A percentile compares a stretch with the other conserved stretches of the same genome.
These are phyloP conservation scores for Phyllachora maydis DNA, from an alignment of 2,329 filamentous ascomycete species.

Conservation along the genomic window DNA sequence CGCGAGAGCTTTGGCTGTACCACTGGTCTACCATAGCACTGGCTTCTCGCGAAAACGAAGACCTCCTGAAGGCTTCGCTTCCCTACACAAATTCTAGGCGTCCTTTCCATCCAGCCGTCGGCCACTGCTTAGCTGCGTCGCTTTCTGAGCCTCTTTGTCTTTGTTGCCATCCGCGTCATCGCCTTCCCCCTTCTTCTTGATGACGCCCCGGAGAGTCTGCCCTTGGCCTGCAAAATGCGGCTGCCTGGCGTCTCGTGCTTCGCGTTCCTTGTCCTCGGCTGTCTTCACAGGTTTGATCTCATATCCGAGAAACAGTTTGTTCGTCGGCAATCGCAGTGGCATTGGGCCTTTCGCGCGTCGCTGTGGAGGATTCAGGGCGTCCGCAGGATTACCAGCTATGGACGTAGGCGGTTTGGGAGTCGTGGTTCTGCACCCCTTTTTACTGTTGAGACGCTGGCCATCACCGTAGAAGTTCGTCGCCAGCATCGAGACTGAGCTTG, in stretches of 20 bases:
- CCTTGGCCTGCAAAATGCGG: slow-evolving; percentile 73
- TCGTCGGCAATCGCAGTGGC: slow-evolving; percentile 63
- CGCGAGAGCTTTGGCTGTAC: slow-evolving; percentile 68
- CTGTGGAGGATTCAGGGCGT: slow-evolving; percentile 13
- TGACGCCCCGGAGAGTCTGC: slow-evolving; percentile 50
- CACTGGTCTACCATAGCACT: slow-evolving; percentile 65
- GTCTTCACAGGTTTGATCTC: slow-evolving; percentile 77
- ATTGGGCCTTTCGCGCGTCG: slow-evolving; percentile 57
- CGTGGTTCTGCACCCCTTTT: slow-evolving; percentile 58
- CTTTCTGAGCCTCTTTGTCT: slow-evolving; percentile 34
- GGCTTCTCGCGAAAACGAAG: too few species aligned
- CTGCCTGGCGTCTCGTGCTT: slow-evolving; percentile 40
- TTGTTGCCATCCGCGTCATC: slow-evolving; percentile 55
- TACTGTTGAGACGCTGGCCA: slow-evolving; percentile 65
- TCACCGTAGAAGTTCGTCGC: slow-evolving; percentile 61
- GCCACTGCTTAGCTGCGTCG: slow-evolving; percentile 63
- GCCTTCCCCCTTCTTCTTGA: slow-evolving; percentile 47
- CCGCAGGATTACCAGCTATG: slow-evolving; percentile 27
- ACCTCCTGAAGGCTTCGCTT: too few species aligned
- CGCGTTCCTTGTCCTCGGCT: slow-evolving; percentile 47
- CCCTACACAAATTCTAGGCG: slow-evolving; percentile 74
- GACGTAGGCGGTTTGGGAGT: slow-evolving; percentile 59
- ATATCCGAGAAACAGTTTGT: slow-evolving; percentile 95
- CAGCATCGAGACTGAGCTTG: slow-evolving; percentile 45
- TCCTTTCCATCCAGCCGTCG: slow-evolving; percentile 67